Evolutionary conservation across 2,329 filamentous ascomycete species (phyloP).

Genomic region (Diplodia corticola): DNA sequence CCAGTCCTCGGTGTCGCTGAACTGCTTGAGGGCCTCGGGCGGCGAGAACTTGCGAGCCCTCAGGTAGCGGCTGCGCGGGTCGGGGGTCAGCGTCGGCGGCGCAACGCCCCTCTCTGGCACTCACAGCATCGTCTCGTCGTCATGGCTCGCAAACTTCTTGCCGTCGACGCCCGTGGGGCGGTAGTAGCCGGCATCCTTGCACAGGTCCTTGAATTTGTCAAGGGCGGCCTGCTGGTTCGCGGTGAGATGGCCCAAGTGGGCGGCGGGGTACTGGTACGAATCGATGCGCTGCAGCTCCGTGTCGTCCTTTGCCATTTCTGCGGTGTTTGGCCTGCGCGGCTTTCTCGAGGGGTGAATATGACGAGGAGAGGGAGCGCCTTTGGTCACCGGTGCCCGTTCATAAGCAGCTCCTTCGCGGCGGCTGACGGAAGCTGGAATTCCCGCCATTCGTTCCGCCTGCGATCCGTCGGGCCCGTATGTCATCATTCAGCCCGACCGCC

Average conservation of each 20-base stretch:
- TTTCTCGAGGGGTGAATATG: neutral
- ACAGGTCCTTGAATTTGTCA: constrained; percentile 67
- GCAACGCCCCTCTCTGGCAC: constrained; percentile 29
- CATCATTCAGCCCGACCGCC: constrained; percentile 6
- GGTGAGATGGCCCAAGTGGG: constrained; percentile 79
- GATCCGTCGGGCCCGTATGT: constrained; percentile 12
- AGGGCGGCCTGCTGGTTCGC: constrained; percentile 68
- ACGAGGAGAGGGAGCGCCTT: neutral
- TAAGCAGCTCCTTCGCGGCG: constrained; percentile 8
- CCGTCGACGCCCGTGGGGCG: constrained; percentile 45
- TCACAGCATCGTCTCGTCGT: constrained; percentile 72
- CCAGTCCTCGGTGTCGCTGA: constrained; percentile 87
- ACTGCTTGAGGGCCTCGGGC: constrained; percentile 76
- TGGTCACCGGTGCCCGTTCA: neutral
- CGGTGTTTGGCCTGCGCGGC: neutral
- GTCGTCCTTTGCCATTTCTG: constrained; percentile 17
- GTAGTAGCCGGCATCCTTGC: constrained; percentile 66
- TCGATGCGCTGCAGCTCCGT: constrained; percentile 38
- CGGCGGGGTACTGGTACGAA: constrained; percentile 64
- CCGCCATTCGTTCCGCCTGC: neutral
- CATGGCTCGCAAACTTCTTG: constrained; percentile 58
- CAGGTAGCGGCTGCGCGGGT: constrained; percentile 68
- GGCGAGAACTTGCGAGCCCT: constrained; percentile 81
- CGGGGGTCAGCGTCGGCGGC: neutral
- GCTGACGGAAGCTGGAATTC: constrained; percentile 15